Percentiles rank a stretch among this genome's conserved stretches.
phyloP scores from a whole-genome alignment of 2,329 filamentous ascomycete species.

The Colletotrichum scovillei region DNA sequence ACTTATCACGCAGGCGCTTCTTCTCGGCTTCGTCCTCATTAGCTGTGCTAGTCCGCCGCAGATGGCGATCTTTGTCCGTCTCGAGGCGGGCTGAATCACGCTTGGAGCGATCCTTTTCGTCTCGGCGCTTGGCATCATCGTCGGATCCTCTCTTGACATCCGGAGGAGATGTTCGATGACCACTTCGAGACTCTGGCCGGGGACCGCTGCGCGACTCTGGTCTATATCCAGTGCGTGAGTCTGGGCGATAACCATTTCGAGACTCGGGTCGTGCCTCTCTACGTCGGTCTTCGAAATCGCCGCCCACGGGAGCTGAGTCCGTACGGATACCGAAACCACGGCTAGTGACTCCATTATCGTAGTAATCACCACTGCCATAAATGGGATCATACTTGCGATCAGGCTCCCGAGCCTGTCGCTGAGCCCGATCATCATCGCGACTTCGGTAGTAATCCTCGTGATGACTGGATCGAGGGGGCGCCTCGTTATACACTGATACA shows the following conservation, averaged over 20 bases:
- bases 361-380: constrained; percentile 47
- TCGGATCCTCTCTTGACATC: constrained; percentile 34
- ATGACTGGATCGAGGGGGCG: constrained; percentile 53
- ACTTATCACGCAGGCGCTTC: constrained; percentile 59
- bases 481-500: constrained; percentile 66
- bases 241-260: constrained; percentile 40
- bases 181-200: constrained; percentile 41
- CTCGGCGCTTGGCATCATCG: constrained; percentile 36
- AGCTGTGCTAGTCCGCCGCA: constrained; percentile 41
- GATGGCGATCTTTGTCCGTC: constrained; percentile 41
- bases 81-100: constrained; percentile 31
- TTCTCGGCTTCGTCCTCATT: constrained; percentile 54
- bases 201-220: constrained; percentile 48
- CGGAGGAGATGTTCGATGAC: constrained; percentile 37
- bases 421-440: constrained; percentile 59
- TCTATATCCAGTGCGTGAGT: constrained; percentile 48
- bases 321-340: constrained; percentile 67
- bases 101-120: constrained; percentile 25
- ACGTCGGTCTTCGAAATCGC: constrained; percentile 54
- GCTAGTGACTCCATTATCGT: constrained; percentile 57
- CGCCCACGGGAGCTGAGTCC: constrained; percentile 45
- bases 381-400: constrained; percentile 48
- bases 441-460: constrained; percentile 61
- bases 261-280: constrained; percentile 40
- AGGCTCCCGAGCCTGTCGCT: constrained; percentile 55